Conservation (phyloP, 129 eudicot genomes). For the Chrysanthemum makinoi region DNA sequence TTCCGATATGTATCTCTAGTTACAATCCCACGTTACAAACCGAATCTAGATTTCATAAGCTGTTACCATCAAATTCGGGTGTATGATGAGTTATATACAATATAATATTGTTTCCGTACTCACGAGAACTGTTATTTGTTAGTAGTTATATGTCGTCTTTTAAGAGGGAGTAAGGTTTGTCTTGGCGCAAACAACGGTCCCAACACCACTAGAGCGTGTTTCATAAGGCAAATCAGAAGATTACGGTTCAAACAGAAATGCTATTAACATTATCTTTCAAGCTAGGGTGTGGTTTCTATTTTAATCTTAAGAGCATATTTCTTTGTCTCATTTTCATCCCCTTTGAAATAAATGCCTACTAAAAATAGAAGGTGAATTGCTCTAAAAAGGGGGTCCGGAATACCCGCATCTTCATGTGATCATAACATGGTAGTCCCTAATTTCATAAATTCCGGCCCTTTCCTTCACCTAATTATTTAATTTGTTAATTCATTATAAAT, state of each 20-base stretch:
- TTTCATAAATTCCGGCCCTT: conserved; percentile 20
- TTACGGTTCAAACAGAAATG: conserved; percentile 2
- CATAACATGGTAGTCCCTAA: conserved; percentile 47
- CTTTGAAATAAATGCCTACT: conserved; percentile 29
- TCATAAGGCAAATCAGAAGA: not conserved
- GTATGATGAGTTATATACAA: conserved; percentile 1
- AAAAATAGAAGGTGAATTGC: conserved; percentile 26
- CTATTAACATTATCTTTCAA: conserved; percentile 17
- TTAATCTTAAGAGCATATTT: conserved; percentile 24
- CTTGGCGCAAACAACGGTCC: not conserved
- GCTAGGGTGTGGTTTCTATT: not conserved
- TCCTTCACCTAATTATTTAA: conserved; percentile 15
- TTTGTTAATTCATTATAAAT: not conserved
- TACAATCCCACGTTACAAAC: conserved; percentile 5
- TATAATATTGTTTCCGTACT: not conserved
- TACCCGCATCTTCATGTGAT: conserved; percentile 41
- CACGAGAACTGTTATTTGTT: conserved; percentile 18
- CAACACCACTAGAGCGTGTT: conserved; percentile 9
- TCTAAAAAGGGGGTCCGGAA: conserved; percentile 33
- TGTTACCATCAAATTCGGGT: conserved; percentile 16
- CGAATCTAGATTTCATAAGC: not conserved
- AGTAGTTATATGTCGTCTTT: not conserved
- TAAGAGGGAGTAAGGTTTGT: not conserved
- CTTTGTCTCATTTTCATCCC: conserved; percentile 28
- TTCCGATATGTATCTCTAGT: not conserved